Base-by-base conservation (phyloP, 164 flowering plant species). In the Berberis vulgaris region DNA sequence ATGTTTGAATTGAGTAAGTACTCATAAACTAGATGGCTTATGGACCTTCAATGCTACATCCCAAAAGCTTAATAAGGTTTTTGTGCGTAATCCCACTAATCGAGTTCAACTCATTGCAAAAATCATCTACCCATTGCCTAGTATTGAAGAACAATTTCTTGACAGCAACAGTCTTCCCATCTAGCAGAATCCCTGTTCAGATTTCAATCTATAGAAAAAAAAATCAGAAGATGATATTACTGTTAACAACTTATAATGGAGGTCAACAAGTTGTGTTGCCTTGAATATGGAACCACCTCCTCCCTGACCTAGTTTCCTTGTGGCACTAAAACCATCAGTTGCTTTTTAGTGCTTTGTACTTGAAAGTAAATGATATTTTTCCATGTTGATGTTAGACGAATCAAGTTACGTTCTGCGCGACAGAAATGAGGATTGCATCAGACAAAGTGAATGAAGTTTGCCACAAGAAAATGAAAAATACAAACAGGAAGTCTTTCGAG, bases 21-120 rank as follows among this genome's bases (percentile, higher is more conserved):
- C 69, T 84, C 86, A 65, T 80, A 86, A 59, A 86, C 93, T 62
- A 84, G 74, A 49, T 83, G 83, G 69, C 93, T 86, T 63, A 83
- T 13, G 93, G 93, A 39, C 93, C 93, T 77, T 84, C 93, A 63
- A 86, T 82, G 83, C 93, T 87, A 58, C 93, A 84, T 38, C 87
- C 93, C 54, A 87, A 64, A 26, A 26, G 26, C 26, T 26, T 26
- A 26, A 26, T 26, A 26, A 26, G 26, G 26, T 26, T 26, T 26
- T 84, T 84, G 80, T 84, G 93, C 41, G 84, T 71, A 66, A 87
- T 81, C n/a, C 81, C 82, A 54, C 82, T 72, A 62, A 87, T 78
- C 52, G 85, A 72, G 63, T 84, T 84, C 1, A 84, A 84, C 67
- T 87, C 93, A 70, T 87, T 87, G 70, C 80, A 87, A 71, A 87